Percentiles rank a stretch among this genome's conserved stretches.
phyloP scores from a whole-genome alignment of 331 rosid species.

The Spiraea crenata region DNA sequence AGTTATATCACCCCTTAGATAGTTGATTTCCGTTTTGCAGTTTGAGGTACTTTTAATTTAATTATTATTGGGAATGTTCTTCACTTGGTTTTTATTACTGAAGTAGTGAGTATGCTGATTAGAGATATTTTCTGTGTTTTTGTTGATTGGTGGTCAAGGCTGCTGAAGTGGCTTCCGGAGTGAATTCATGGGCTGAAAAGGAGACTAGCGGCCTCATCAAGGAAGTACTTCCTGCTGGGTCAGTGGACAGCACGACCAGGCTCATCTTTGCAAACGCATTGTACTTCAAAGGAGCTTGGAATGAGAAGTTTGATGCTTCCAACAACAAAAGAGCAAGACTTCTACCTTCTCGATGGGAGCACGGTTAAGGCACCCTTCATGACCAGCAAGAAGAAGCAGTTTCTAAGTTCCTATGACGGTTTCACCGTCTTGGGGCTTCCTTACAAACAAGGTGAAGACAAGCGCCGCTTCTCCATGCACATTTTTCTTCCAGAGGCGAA shows the following conservation, averaged over 20 bases:
- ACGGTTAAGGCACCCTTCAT: slow-evolving; percentile 67
- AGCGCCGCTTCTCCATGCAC: slow-evolving; percentile 68
- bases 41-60: background rate
- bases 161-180: slow-evolving; percentile 52
- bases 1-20: background rate
- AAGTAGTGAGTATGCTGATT: background rate
- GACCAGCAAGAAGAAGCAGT: slow-evolving; percentile 62
- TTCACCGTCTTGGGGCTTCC: slow-evolving; percentile 77
- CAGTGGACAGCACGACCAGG: slow-evolving; percentile 56
- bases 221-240: slow-evolving; percentile 70
- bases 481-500: slow-evolving; percentile 69
- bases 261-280: slow-evolving; percentile 80
- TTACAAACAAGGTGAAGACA: slow-evolving; percentile 71
- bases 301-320: slow-evolving; percentile 59
- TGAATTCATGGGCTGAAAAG: slow-evolving; percentile 82
- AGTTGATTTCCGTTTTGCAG: background rate
- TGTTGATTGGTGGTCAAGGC: slow-evolving; percentile 39
- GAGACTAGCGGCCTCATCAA: slow-evolving; percentile 79
- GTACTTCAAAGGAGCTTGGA: slow-evolving; percentile 87
- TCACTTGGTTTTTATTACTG: background rate
- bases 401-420: slow-evolving; percentile 44
- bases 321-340: slow-evolving; percentile 53
- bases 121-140: background rate
- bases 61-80: background rate
- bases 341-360: slow-evolving; percentile 60